These are phyloP conservation scores for Gossypium aridum DNA, from an alignment of 441 rosid genomes.

Conservation along the genomic window DNA sequence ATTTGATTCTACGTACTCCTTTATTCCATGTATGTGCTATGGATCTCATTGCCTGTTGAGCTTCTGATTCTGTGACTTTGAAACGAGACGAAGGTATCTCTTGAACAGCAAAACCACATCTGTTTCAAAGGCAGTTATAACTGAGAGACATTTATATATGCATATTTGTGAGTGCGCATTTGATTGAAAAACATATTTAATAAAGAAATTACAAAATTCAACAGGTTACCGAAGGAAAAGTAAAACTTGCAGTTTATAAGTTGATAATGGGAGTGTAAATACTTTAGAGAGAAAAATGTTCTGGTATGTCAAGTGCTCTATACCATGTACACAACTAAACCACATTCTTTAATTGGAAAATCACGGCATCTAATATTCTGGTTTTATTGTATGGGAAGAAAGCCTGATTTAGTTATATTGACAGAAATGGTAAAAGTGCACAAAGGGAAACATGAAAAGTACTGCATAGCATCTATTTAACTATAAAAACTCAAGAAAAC, in stretches of 20 bases:
- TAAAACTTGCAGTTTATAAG: not conserved
- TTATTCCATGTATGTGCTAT: slow-evolving; percentile 52
- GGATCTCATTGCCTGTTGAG: slow-evolving; percentile 41
- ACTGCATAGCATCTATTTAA: not conserved
- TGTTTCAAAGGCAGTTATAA: slow-evolving; percentile 24
- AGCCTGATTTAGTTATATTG: not conserved
- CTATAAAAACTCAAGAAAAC: not conserved
- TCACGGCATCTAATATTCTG: not conserved
- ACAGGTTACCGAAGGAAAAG: not conserved
- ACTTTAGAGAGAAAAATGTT: not conserved
- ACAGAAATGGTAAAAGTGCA: not conserved
- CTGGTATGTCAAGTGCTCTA: not conserved
- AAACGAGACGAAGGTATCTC: slow-evolving; percentile 47
- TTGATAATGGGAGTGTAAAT: not conserved
- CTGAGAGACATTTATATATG: not conserved
- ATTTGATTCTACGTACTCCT: slow-evolving; percentile 27
- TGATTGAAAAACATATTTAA: not conserved
- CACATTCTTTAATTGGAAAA: not conserved
- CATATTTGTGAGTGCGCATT: too few species aligned
- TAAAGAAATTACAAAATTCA: not conserved
- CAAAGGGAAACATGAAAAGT: not conserved
- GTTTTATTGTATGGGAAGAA: not conserved
- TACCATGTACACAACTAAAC: not conserved
- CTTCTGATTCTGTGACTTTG: slow-evolving; percentile 41
- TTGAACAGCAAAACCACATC: slow-evolving; percentile 44